These are phyloP conservation scores for Nannochloropsis oceanica DNA, from an alignment of 108 stramenopile species.

Conservation along the genomic window DNA sequence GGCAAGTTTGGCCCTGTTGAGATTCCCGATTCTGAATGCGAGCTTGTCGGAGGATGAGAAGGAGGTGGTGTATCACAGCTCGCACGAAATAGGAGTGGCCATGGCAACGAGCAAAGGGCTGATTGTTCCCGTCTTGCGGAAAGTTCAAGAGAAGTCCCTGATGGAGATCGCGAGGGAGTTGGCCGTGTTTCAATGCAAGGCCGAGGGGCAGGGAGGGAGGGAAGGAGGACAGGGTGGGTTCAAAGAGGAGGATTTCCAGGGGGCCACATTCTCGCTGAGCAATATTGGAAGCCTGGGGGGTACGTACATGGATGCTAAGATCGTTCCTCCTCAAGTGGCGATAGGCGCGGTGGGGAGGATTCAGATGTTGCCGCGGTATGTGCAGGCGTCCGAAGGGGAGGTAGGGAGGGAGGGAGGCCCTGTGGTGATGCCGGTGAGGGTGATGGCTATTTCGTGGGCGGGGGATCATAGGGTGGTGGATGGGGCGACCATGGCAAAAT, in stretches of 20 bases:
- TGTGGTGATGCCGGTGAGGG: conserved; percentile 48
- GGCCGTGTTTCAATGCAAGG: not conserved
- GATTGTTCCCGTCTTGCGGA: conserved; percentile 71
- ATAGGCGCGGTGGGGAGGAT: conserved; percentile 91
- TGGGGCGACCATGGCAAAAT: conserved; percentile 76
- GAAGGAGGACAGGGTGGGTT: conserved; percentile 38
- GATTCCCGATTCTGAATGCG: conserved; percentile 73
- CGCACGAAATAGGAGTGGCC: conserved; percentile 90
- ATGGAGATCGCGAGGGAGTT: conserved; percentile 58
- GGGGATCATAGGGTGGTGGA: conserved; percentile 95
- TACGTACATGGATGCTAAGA: conserved; percentile 76
- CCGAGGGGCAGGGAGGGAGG: not conserved
- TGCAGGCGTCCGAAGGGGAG: conserved; percentile 23
- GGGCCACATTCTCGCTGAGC: conserved; percentile 73
- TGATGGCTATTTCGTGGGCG: conserved; percentile 86
- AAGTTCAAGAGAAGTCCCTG: conserved; percentile 52
- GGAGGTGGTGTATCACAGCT: conserved; percentile 46
- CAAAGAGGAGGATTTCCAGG: conserved; percentile 43
- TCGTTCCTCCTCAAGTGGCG: conserved; percentile 74
- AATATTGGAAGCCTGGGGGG: conserved; percentile 98
- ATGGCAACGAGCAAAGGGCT: conserved; percentile 87
- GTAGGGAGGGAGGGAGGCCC: not conserved
- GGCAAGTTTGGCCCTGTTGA: conserved; percentile 54
- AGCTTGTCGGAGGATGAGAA: conserved; percentile 48
- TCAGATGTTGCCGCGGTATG: conserved; percentile 72